Percentiles rank a stretch among this genome's conserved stretches.
Conservation (phyloP, 371 early-diverging fungal genomes). For the Neoconidiobolus thromboides region DNA sequence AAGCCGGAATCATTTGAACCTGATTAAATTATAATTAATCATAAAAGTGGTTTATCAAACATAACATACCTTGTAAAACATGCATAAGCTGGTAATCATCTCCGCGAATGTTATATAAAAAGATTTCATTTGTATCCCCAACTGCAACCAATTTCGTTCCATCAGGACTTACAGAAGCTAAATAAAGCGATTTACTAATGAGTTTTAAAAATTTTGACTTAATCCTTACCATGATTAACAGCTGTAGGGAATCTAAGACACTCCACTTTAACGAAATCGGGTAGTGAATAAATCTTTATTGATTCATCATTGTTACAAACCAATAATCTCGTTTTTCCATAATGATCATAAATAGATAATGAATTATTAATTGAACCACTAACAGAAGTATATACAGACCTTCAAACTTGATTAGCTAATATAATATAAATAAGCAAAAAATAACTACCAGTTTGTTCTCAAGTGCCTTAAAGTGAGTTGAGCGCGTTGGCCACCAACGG, state of each 20-base stretch:
- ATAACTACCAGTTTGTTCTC: slow-evolving; percentile 32
- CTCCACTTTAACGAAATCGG: slow-evolving; percentile 39
- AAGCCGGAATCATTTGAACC: slow-evolving; percentile 35
- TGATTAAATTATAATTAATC: neutral
- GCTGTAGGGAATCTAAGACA: slow-evolving; percentile 57
- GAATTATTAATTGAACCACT: slow-evolving; percentile 85
- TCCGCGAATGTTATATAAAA: slow-evolving; percentile 44
- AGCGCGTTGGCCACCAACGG: slow-evolving; percentile 76
- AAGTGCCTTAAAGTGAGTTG: slow-evolving; percentile 66
- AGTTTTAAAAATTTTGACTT: neutral
- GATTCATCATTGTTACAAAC: slow-evolving; percentile 89
- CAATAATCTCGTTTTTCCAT: slow-evolving; percentile 42
- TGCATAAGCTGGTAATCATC: slow-evolving; percentile 35
- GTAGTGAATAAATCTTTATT: slow-evolving; percentile 69
- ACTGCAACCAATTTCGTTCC: slow-evolving; percentile 62
- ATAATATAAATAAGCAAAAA: neutral
- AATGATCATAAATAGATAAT: slow-evolving; percentile 46
- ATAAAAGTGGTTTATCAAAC: neutral
- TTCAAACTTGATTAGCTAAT: slow-evolving; percentile 9
- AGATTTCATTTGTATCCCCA: slow-evolving; percentile 75
- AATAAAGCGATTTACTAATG: neutral
- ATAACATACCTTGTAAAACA: slow-evolving; percentile 32
- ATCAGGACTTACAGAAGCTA: slow-evolving; percentile 64
- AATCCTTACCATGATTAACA: slow-evolving; percentile 48
- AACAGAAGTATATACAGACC: slow-evolving; percentile 48